Base-by-base conservation (phyloP, 306 rosid species). In the Medicago truncatula region DNA sequence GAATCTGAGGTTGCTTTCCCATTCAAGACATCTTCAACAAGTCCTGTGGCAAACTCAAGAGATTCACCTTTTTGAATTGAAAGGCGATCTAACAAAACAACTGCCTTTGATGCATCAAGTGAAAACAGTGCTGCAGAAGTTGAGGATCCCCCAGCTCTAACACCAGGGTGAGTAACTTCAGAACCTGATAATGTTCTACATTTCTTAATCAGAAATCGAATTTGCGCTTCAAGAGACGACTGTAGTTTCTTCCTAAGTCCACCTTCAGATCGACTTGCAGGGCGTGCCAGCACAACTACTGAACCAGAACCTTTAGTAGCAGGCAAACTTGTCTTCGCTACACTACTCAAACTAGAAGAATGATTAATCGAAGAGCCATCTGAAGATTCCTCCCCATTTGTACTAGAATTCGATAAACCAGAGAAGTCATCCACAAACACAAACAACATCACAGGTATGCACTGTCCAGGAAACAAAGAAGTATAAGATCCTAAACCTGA, bases 391-490 rank as follows among this genome's bases (percentile, higher is more conserved):
- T 90, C 97, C 82, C 82, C 81, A 76, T 74, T 89, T 16, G 82
- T 66, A 75, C 83, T 67, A 41, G 91, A 73, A 83, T 73, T 84
- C 4, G 83, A 67, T 67, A 75, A 76, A 79, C 82, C 85, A 43
- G 85, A 91, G 88, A 91, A 88, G 76, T 94, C 97, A 70, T 87
- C 97, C 9, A 91, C 36, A 43, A 91, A 88, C 74, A 87, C 94
- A 86, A 94, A 91, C 76, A 94, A 80, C 71, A 83, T 81, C 78
- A 94, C 98, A 61, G 96, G 97, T 52, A 87, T 91, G 82, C 98
- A 91, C 81, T 87, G 97, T 80, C 98, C 98, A 38, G 96, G 98
- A 86, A 91, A 91, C 89, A 91, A 85, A 81, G 96, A 90, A 82
- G 96, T 68, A 87, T 88, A 85, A 71, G 98, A 94, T 80, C 96